phyloP scores from a whole-genome alignment of 1,284 basidiomycete species.

The Exobasidium rhododendri region DNA sequence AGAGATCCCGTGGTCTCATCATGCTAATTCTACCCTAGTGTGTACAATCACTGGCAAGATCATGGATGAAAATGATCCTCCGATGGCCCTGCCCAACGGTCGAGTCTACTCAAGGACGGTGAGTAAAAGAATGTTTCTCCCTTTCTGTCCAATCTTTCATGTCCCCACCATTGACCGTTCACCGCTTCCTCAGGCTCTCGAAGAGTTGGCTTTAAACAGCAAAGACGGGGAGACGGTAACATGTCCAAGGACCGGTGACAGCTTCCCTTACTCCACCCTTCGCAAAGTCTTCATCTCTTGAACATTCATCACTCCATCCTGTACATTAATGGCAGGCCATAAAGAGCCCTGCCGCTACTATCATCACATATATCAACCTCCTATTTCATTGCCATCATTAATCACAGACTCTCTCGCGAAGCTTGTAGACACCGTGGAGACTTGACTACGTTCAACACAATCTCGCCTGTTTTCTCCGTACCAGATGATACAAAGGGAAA shows the following conservation, averaged over 20 bases:
- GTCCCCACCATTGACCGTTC: too few relatives aligned
- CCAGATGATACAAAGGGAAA: too few relatives aligned
- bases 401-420: too few relatives aligned
- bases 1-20: conserved; percentile 88
- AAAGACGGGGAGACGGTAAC: conserved; percentile 64
- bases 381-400: too few relatives aligned
- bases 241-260: conserved; percentile 72
- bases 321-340: too few relatives aligned
- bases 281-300: conserved; percentile 61
- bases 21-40: conserved; percentile 90
- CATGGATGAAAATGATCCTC: conserved; percentile 89
- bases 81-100: conserved; percentile 86
- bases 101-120: conserved; percentile 89
- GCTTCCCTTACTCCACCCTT: conserved; percentile 66
- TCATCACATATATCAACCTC: too few relatives aligned
- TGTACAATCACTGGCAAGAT: conserved; percentile 84
- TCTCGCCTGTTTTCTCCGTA: too few relatives aligned
- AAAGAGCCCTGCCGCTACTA: too few relatives aligned
- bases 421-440: too few relatives aligned
- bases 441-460: too few relatives aligned
- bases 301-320: neutral
- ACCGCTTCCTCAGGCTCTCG: conserved; percentile 67
- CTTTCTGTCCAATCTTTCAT: neutral
- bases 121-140: conserved; percentile 42
- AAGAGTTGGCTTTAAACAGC: conserved; percentile 76